A percentile compares a stretch with the other conserved stretches of the same genome.
Evolutionary conservation across 805 yeast genomes (phyloP).

Genomic region (Pichia paraexigua): DNA sequence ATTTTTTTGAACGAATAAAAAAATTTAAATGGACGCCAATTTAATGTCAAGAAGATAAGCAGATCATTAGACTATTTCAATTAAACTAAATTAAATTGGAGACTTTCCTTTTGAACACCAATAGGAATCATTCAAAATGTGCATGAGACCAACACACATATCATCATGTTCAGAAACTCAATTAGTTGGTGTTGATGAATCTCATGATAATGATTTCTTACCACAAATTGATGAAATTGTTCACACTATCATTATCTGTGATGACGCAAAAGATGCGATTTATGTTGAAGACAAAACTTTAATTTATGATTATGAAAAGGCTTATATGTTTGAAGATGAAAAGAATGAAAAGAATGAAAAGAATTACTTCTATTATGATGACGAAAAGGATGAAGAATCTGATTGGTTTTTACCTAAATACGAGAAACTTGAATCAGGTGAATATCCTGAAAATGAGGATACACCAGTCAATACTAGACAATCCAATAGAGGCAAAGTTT

Average conservation of each 20-base stretch:
- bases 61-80: neutral
- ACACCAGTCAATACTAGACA: neutral
- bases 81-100: neutral
- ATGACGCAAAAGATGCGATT: neutral
- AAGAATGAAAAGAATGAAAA: neutral
- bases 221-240: constrained; percentile 1
- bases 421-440: neutral
- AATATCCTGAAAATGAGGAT: neutral
- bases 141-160: constrained; percentile 7
- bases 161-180: neutral
- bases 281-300: neutral
- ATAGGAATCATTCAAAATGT: neutral
- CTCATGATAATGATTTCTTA: constrained; percentile 4
- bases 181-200: constrained; percentile 2
- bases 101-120: neutral
- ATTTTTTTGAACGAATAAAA: neutral
- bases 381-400: neutral
- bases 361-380: neutral
- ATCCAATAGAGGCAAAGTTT: neutral
- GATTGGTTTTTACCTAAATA: neutral
- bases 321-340: neutral
- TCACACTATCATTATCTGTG: neutral
- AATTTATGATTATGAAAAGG: neutral
- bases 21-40: neutral
- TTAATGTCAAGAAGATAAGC: neutral